Evolutionary conservation across 768 basidiomycete genomes (phyloP).

Genomic region (Kwoniella sp.): DNA sequence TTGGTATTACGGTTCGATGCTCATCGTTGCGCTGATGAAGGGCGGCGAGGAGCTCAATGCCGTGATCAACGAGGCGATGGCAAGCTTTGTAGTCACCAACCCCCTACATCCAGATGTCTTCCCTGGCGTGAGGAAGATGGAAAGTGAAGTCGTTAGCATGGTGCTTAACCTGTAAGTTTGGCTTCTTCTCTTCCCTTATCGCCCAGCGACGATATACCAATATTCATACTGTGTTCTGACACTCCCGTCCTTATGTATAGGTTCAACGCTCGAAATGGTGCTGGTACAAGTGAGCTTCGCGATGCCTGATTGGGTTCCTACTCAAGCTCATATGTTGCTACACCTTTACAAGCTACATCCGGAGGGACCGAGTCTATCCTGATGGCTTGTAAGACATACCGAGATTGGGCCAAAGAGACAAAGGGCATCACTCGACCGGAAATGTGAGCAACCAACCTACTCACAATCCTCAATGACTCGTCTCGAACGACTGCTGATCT

Average conservation of each 20-base stretch:
- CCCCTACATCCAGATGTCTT: slow-evolving; percentile 92
- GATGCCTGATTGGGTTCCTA: too few species aligned
- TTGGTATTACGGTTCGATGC: too few species aligned
- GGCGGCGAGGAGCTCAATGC: slow-evolving; percentile 79
- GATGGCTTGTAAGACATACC: slow-evolving; percentile 90
- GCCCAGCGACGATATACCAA: too few species aligned
- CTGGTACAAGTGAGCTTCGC: slow-evolving; percentile 66
- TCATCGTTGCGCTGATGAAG: too few species aligned
- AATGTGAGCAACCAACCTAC: slow-evolving; percentile 67
- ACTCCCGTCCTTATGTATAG: too few species aligned
- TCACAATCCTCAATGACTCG: neutral
- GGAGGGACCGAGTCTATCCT: slow-evolving; percentile 96
- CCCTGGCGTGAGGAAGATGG: slow-evolving; percentile 88
- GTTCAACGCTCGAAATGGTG: slow-evolving; percentile 80
- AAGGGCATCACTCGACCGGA: slow-evolving; percentile 91
- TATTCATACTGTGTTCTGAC: too few species aligned
- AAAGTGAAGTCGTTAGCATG: slow-evolving; percentile 90
- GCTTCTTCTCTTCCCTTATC: neutral
- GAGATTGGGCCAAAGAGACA: slow-evolving; percentile 82
- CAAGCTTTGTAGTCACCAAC: slow-evolving; percentile 80
- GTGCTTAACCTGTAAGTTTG: slow-evolving; percentile 65
- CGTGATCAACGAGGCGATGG: slow-evolving; percentile 77
- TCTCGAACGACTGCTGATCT: too few species aligned
- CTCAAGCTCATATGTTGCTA: too few species aligned
- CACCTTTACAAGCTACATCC: slow-evolving; percentile 72